Base-by-base conservation (phyloP, 2,329 filamentous ascomycete genomes). In the Sporothrix inflata region DNA sequence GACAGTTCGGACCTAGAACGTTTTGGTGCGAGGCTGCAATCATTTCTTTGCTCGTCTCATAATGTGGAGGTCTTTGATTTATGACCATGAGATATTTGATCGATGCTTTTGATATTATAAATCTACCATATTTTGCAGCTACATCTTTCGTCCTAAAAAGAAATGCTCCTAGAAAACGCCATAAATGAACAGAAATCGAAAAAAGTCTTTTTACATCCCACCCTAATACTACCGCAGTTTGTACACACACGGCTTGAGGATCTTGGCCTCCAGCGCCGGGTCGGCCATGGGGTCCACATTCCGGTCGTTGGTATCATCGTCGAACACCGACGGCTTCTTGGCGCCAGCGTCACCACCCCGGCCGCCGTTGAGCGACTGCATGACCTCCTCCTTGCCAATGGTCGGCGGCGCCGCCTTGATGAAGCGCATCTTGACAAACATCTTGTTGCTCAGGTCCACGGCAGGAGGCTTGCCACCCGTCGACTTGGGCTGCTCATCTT, bases 401-500 rank as follows among this genome's bases (percentile, higher is more conserved):
- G 86, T 86, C 0, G 94, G 92, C 60, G 89, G 84, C 24, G 89
- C 89, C n/a, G 87, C 89, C 84, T 98, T 99, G 77, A 94, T 85
- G 81, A 99, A 99, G 77, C 92, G 90, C 94, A 99, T 95, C 83
- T 92, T 93, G 76, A 98, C 95, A 84, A 99, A 99, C 96, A 99
- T 99, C 83, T 92, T 97, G 83, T 99, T 99, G 71, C 87, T 88
- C 78, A 97, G 84, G 83, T 99, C 94, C 11, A 97, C 86, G 0
- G 91, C 88, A 8, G 74, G 71, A 12, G 73, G 53, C 70, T 74
- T 74, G 68, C 57, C 63, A 84, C 87, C 76, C 9, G 86, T 42
- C 27, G 60, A 34, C 34, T 51, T 69, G 40, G 16, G 57, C 9
- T 81, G 79, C 30, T 81, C 75, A 84, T 87, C 76, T 6, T 86